Evolutionary conservation across 2,329 filamentous ascomycete species (phyloP).

Genomic region (Grosmannia huntii): DNA sequence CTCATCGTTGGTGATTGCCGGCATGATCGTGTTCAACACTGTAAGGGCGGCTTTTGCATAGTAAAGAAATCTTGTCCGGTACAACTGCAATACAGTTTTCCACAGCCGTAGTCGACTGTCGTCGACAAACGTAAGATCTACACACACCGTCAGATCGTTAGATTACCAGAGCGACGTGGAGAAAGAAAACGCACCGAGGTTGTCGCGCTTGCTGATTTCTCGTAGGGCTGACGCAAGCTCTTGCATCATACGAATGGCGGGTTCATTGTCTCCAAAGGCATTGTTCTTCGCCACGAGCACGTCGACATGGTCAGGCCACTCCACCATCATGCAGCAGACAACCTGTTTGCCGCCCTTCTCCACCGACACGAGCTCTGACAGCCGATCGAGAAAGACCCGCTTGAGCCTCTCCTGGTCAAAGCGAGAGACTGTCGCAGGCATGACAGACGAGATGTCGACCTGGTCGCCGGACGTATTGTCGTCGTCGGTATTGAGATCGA

Average conservation of each 20-base stretch:
- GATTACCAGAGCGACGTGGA: too few species aligned
- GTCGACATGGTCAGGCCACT: neutral
- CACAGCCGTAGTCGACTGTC: too few species aligned
- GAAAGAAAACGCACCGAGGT: too few species aligned
- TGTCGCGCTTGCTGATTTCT: too few species aligned
- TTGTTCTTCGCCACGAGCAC: neutral
- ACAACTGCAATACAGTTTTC: too few species aligned
- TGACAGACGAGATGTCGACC: neutral
- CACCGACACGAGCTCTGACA: neutral
- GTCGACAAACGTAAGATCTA: too few species aligned
- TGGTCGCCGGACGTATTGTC: neutral
- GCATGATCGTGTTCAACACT: too few species aligned
- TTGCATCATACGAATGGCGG: neutral
- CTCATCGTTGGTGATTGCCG: too few species aligned
- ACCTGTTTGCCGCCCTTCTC: neutral
- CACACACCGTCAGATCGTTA: too few species aligned
- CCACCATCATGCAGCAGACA: neutral
- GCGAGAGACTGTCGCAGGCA: neutral
- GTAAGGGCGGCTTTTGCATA: too few species aligned
- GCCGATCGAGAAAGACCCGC: neutral
- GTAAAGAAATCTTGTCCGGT: too few species aligned
- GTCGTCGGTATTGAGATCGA: neutral
- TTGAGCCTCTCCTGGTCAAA: neutral
- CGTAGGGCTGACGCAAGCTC: neutral
- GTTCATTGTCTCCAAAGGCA: neutral